Evolutionary conservation across 495 filamentous ascomycete genomes (phyloP), one percentile per base, ranked within the genome.

Genomic region (Penicillium desertorum): DNA sequence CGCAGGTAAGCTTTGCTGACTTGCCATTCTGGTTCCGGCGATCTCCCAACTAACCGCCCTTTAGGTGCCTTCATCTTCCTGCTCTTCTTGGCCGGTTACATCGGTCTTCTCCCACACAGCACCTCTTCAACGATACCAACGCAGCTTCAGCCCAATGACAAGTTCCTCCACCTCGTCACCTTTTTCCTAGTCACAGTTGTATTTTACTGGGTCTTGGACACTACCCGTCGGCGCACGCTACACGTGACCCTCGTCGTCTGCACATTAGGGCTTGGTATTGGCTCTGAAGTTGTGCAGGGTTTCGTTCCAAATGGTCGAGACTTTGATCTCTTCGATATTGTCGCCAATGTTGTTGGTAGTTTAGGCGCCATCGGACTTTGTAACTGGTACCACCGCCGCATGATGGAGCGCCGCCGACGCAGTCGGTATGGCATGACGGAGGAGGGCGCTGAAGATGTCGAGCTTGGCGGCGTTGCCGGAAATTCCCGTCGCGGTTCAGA

Each of bases 151-250:
- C 79, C 79, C 56, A 91, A 92, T 79, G 92, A 96, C 82, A 96
- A 97, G 74, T 77, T 89, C 69, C 84, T 99, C 25, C 95, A 98
- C 71, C 78, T 91, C 65, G 44, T 93, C 47, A 90, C 88, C 59
- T 97, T 99, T 79, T 95, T 97, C 83, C 62, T 88, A 55, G 77
- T 99, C 23, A 93, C 95, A 12, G 61, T 89, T 37, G 76, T 79
- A 63, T 98, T 97, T 82, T 99, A 99, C 85, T 99, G 93, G 92
- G 88, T 96, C 66, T 72, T 96, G 65, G 94, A 99, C 67, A 92
- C 92, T 43, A 85, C 86, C 47, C 88, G 95, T 47, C 84, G 92
- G 30, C 88, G 93, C 56, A 86, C 83, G 20, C 75, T 96, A 16
- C 89, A 98, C 69, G 70, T 96, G 47, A 96, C 92, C 22, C 74